Evolutionary conservation across 441 rosid species (phyloP).

Genomic region (Arabidopsis hybrid): DNA sequence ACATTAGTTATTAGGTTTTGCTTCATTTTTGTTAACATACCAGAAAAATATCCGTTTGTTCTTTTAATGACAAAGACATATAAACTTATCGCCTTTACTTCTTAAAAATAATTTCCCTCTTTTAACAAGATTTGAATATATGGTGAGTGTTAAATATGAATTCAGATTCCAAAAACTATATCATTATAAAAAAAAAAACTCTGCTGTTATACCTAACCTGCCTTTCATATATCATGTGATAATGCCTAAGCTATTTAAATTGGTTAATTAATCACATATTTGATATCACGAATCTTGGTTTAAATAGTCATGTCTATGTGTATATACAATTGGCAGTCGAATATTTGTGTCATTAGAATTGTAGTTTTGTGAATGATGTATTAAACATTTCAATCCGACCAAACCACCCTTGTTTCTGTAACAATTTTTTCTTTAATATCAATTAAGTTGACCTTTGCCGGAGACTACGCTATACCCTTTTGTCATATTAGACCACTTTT

Average conservation of each 20-base stretch:
- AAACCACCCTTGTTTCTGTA: constrained; percentile 38
- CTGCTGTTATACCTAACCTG: not conserved
- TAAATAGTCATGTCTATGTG: constrained; percentile 23
- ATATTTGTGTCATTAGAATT: constrained; percentile 39
- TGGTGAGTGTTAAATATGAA: not conserved
- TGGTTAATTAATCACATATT: not conserved
- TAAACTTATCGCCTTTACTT: constrained; percentile 29
- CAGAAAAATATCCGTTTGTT: constrained; percentile 45
- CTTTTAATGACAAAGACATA: constrained; percentile 41
- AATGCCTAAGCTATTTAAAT: constrained; percentile 9
- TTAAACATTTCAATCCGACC: constrained; percentile 45
- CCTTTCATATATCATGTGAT: constrained; percentile 18
- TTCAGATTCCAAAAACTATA: constrained; percentile 11
- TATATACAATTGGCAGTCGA: constrained; percentile 41
- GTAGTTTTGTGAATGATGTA: constrained; percentile 42
- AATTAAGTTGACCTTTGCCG: constrained; percentile 51
- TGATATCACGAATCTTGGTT: constrained; percentile 28
- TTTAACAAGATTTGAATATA: not conserved
- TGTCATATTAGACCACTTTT: constrained; percentile 34
- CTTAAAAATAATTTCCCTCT: not conserved
- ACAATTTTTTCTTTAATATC: constrained; percentile 17
- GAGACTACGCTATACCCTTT: constrained; percentile 43
- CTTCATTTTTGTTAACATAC: constrained; percentile 47
- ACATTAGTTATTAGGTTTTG: constrained; percentile 43
- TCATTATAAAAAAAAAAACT: not conserved